These are phyloP conservation scores for Paxillus involutus DNA, from an alignment of 768 basidiomycete genomes.

Conservation along the genomic window DNA sequence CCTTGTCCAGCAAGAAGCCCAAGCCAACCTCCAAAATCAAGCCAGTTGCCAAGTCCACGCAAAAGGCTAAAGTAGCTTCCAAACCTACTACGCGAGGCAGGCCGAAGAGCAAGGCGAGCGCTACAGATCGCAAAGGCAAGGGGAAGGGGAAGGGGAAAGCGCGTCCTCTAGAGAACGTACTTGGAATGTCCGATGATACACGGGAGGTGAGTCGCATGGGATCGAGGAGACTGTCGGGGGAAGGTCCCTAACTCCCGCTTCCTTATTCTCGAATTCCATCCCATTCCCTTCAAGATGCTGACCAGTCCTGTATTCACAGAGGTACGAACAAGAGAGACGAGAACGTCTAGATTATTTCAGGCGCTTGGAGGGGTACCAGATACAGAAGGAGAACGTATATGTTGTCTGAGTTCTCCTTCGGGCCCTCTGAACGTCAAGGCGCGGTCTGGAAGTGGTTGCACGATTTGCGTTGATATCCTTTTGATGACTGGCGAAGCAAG, in stretches of 20 bases:
- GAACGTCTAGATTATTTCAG: constrained; percentile 55
- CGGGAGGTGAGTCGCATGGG: constrained; percentile 22
- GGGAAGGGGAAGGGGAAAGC: constrained; percentile 29
- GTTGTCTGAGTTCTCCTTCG: constrained; percentile 40
- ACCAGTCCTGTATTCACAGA: constrained; percentile 22
- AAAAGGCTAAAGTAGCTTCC: neutral
- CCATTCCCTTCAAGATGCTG: neutral
- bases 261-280: too few species aligned
- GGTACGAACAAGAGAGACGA: constrained; percentile 45
- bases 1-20: neutral
- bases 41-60: constrained; percentile 4
- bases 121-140: constrained; percentile 25
- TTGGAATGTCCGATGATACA: constrained; percentile 31
- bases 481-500: neutral
- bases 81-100: constrained; percentile 14
- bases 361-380: constrained; percentile 48
- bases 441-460: neutral
- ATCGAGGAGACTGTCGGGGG: too few species aligned
- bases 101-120: constrained; percentile 13
- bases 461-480: neutral
- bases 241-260: too few species aligned
- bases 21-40: constrained; percentile 17
- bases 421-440: neutral
- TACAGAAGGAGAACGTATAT: constrained; percentile 60
- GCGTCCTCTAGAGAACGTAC: constrained; percentile 20